Evolutionary conservation across 2,329 filamentous ascomycete species (phyloP).

Genomic region (Aspergillus texensis): DNA sequence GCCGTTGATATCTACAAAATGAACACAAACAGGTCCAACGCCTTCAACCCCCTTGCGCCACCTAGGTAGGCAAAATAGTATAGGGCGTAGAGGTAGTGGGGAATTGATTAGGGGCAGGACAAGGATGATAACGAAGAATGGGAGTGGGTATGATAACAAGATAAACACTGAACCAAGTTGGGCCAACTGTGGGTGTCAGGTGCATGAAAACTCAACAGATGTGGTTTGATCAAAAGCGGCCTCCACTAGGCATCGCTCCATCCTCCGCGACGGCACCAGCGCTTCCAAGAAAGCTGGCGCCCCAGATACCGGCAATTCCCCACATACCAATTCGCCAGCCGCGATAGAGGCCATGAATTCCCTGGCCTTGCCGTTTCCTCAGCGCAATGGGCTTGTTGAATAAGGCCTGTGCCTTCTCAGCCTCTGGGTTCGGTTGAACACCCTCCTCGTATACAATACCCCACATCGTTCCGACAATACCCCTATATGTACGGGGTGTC

Average conservation of each 20-base stretch:
- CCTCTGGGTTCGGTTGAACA: conserved; percentile 48
- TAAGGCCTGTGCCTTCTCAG: conserved; percentile 39
- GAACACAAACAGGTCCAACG: neutral
- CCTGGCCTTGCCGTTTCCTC: conserved; percentile 55
- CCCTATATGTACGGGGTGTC: conserved; percentile 73
- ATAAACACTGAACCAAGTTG: neutral
- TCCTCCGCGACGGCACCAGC: conserved; percentile 40
- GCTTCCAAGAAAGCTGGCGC: conserved; percentile 48
- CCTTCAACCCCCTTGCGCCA: neutral
- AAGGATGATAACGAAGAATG: neutral
- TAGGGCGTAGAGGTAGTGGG: conserved; percentile 3
- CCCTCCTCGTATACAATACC: conserved; percentile 84
- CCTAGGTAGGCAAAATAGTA: neutral
- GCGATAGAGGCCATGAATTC: conserved; percentile 58
- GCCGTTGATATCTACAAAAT: neutral
- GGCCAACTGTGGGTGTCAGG: neutral
- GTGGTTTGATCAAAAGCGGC: conserved; percentile 31
- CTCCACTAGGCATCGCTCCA: conserved; percentile 34
- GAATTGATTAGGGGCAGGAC: neutral
- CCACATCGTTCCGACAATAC: conserved; percentile 91
- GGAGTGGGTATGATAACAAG: conserved; percentile 5
- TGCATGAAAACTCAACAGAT: neutral
- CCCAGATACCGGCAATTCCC: conserved; percentile 59
- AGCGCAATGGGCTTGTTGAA: conserved; percentile 41
- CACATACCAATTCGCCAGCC: conserved; percentile 61